phyloP scores from a whole-genome alignment of 2,329 filamentous ascomycete genomes.

The Diaporthe amygdali region DNA sequence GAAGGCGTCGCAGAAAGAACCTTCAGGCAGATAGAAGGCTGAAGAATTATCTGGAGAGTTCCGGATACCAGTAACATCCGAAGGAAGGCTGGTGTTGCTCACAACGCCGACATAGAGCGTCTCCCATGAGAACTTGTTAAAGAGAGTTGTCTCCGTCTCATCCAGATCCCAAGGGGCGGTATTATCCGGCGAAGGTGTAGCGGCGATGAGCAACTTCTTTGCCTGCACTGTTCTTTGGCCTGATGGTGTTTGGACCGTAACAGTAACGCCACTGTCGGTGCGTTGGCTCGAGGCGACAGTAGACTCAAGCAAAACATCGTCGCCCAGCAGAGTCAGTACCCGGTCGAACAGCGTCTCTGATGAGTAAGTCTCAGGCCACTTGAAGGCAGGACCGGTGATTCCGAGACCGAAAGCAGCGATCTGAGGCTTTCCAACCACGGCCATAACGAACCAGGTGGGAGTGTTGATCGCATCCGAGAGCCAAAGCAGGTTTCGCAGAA shows the following conservation, averaged over 20 bases:
- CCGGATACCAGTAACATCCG: slow-evolving; percentile 5
- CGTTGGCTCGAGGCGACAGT: slow-evolving; percentile 36
- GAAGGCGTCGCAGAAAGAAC: slow-evolving; percentile 15
- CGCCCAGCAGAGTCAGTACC: slow-evolving; percentile 35
- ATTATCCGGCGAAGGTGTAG: slow-evolving; percentile 38
- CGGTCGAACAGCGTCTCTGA: slow-evolving; percentile 43
- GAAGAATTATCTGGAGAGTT: slow-evolving; percentile 4
- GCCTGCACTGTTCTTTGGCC: slow-evolving; percentile 34
- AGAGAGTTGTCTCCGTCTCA: slow-evolving; percentile 30
- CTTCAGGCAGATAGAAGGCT: neutral
- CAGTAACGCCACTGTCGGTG: slow-evolving; percentile 28
- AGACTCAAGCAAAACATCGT: slow-evolving; percentile 39
- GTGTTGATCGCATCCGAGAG: slow-evolving; percentile 14
- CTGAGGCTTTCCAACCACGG: slow-evolving; percentile 28
- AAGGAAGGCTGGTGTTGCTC: neutral
- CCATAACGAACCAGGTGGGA: slow-evolving; percentile 1
- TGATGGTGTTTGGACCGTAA: slow-evolving; percentile 30
- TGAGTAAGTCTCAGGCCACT: slow-evolving; percentile 26
- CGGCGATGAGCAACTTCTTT: slow-evolving; percentile 40
- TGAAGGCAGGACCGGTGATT: neutral
- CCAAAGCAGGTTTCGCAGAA: slow-evolving; percentile 8
- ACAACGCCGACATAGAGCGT: slow-evolving; percentile 15
- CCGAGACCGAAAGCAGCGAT: slow-evolving; percentile 8
- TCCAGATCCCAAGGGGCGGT: slow-evolving; percentile 38
- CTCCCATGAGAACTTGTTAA: slow-evolving; percentile 15